Evolutionary conservation across 2,329 filamentous ascomycete genomes (phyloP).

Genomic region (Colletotrichum melonis): DNA sequence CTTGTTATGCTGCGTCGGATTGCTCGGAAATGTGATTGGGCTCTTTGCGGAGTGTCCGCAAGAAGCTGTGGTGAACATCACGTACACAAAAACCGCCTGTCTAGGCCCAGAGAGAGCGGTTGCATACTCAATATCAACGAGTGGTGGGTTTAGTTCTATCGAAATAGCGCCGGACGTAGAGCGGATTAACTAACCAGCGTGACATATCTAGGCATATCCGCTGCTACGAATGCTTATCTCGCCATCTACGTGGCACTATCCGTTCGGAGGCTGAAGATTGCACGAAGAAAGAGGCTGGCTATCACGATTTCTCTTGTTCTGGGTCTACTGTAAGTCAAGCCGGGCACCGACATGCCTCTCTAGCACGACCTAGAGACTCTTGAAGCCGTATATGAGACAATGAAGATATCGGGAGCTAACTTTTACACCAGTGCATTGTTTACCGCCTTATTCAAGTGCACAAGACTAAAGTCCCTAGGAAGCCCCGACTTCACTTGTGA

Average conservation of each 20-base stretch:
- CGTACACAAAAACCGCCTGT: constrained; percentile 48
- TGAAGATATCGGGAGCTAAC: no score
- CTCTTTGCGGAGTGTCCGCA: constrained; percentile 56
- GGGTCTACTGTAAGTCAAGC: constrained; percentile 35
- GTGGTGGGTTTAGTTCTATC: constrained; percentile 42
- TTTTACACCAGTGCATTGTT: constrained; percentile 35
- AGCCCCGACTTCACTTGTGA: constrained; percentile 43
- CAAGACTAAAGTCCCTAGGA: constrained; percentile 44
- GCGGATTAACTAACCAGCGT: background rate
- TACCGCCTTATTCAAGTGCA: constrained; percentile 48
- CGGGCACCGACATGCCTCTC: no score
- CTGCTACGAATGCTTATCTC: constrained; percentile 49
- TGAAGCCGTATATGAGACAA: no score
- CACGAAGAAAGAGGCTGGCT: constrained; percentile 52
- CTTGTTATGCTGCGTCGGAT: constrained; percentile 42
- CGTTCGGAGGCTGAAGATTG: constrained; percentile 50
- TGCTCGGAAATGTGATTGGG: constrained; percentile 51
- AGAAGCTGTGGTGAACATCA: constrained; percentile 49
- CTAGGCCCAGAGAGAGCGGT: constrained; percentile 48
- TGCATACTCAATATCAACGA: constrained; percentile 52
- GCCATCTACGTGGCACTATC: constrained; percentile 53
- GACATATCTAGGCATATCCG: constrained; percentile 11
- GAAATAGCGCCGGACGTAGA: accelerated
- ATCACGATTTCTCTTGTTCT: constrained; percentile 50
- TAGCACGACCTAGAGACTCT: no score